Conservation (phyloP, 2,329 filamentous ascomycete genomes). For the Rutstroemia sp. region DNA sequence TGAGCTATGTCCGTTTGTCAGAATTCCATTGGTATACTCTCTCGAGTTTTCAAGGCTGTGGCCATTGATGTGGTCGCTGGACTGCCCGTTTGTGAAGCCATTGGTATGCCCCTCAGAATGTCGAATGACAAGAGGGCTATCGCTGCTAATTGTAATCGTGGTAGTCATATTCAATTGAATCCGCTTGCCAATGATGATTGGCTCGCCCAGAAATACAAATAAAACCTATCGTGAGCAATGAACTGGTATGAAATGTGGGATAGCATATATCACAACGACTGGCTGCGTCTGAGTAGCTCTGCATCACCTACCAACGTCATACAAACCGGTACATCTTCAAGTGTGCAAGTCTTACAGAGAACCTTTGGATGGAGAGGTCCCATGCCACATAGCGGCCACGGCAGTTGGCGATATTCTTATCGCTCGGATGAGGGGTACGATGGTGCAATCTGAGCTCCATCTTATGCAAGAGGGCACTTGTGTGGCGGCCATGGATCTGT, state of each 20-base stretch:
- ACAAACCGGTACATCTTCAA: too few species aligned
- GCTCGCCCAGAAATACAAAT: neutral
- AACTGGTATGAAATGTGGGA: neutral
- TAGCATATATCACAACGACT: neutral
- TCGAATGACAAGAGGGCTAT: constrained; percentile 5
- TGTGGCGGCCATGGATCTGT: neutral
- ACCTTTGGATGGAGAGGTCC: too few species aligned
- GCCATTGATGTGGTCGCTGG: neutral
- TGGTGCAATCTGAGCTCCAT: constrained; percentile 7
- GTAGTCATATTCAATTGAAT: neutral
- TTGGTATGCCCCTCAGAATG: neutral
- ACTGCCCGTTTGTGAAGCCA: neutral
- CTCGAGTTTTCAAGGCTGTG: too few species aligned
- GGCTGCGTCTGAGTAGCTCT: too few species aligned
- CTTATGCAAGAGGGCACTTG: constrained; percentile 1
- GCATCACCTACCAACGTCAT: too few species aligned
- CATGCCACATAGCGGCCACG: too few species aligned
- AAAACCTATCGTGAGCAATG: neutral
- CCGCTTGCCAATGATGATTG: too few species aligned
- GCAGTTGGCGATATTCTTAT: too few species aligned
- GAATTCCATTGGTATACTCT: constrained; percentile 1
- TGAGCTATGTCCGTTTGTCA: constrained; percentile 7
- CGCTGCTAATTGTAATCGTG: constrained; percentile 7
- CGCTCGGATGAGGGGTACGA: neutral
- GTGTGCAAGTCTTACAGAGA: too few species aligned